Percentiles rank a stretch among this genome's conserved stretches.
Evolutionary conservation across 495 filamentous ascomycete species (phyloP).

Genomic region (Penicillium cataractarum): DNA sequence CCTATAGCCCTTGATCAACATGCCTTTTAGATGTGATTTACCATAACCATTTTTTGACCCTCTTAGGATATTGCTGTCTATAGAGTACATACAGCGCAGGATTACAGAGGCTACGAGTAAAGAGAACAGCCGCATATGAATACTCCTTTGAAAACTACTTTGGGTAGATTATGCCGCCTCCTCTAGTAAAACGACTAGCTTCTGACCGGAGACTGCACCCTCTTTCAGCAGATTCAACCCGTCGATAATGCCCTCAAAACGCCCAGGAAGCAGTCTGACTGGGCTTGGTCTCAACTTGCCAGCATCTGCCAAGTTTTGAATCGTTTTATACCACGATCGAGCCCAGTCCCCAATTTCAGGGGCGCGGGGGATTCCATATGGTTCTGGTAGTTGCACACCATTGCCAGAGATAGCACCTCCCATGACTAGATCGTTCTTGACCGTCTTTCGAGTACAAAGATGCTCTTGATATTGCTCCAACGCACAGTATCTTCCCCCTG

Average conservation of each 20-base stretch:
- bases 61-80: too few species aligned
- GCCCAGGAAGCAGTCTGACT: conserved; percentile 21
- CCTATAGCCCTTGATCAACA: too few species aligned
- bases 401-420: conserved; percentile 32
- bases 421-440: conserved; percentile 36
- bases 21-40: too few species aligned
- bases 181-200: conserved; percentile 27
- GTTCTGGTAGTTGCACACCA: conserved; percentile 34
- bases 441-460: conserved; percentile 27
- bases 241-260: conserved; percentile 33
- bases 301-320: conserved; percentile 27
- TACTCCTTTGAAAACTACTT: too few species aligned
- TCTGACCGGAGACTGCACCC: conserved; percentile 34
- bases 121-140: too few species aligned
- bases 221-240: conserved; percentile 31
- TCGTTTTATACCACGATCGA: conserved; percentile 21
- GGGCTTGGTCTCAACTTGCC: conserved; percentile 30
- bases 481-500: conserved; percentile 46
- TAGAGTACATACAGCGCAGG: too few species aligned
- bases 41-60: too few species aligned
- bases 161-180: background rate
- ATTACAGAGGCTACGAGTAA: too few species aligned
- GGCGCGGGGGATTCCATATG: conserved; percentile 28
- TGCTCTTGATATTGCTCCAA: conserved; percentile 40
- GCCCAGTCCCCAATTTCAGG: conserved; percentile 30